Base-by-base conservation (phyloP, 2,329 filamentous ascomycete species). In the Ascochyta clinopodiicola region DNA sequence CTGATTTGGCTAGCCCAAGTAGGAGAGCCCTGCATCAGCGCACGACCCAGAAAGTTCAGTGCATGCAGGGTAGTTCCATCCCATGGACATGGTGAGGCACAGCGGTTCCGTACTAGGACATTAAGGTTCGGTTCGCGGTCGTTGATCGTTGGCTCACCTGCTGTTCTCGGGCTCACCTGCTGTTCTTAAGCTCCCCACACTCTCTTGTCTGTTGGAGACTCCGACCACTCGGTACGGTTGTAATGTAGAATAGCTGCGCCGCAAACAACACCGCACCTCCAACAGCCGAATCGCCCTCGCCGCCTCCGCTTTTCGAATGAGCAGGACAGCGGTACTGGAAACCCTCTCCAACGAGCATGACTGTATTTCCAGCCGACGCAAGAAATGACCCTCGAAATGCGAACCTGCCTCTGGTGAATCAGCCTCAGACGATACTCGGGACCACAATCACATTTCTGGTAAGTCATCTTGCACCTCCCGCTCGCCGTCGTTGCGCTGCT, bases 361-460 rank as follows among this genome's bases (percentile, higher is more conserved):
- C 45, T n/a, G 47, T 51, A 25, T 51, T 52, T 34, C 44, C 51
- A 37, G 34, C 29, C 8, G 47, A 63, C 35, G 62, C 62, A 19
- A 56, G 35, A 22, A 34, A 46, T n/a, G 59, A 66, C 46, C 67
- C 70, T 2, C 62, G 68, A 29, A 71, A 72, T 52, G 62, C 68
- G 19, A 47, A 73, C 43, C 37, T 72, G 7, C 71, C 72, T 8
- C 48, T 66, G 5, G 37, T 65, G 25, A 75, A 75, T 22, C 61
- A 63, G 25, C 65, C 68, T 1, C 66, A 66, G 24, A 75, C 72
- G 1, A 64, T 74, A 2, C 31, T 67, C 6, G 70, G 69, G 3
- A 53, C 66, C 1, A 66, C 67, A 4, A 60, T 71, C 15, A 60
- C 66, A 0, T 72, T 75, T 49, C 44, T 73, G 34, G 73, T 74